Evolutionary conservation across 768 basidiomycete species (phyloP).

Genomic region (Suillus variegatus): DNA sequence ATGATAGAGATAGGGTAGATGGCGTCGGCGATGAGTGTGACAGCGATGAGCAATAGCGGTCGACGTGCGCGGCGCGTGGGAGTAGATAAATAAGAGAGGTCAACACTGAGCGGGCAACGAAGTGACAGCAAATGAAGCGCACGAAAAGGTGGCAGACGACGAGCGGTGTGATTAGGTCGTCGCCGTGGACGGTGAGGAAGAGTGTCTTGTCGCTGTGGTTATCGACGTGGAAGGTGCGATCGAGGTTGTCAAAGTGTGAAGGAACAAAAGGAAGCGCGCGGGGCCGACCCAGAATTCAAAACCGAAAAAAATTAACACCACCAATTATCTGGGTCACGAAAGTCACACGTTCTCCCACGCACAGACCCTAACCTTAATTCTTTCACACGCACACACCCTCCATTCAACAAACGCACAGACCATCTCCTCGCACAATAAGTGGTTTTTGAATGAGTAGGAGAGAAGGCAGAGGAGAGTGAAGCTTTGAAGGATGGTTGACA

Average conservation of each 20-base stretch:
- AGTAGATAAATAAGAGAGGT: slow-evolving; percentile 37
- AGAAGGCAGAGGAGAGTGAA: not conserved
- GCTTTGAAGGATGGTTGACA: not conserved
- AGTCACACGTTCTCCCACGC: slow-evolving; percentile 39
- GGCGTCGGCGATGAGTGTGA: slow-evolving; percentile 26
- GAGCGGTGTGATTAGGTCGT: slow-evolving; percentile 20
- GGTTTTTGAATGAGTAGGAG: not conserved
- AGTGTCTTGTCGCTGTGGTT: slow-evolving; percentile 43
- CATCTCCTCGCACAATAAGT: not conserved
- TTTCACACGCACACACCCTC: slow-evolving; percentile 32
- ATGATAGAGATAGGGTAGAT: slow-evolving; percentile 28
- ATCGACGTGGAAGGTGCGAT: slow-evolving; percentile 47
- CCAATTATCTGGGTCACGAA: slow-evolving; percentile 40
- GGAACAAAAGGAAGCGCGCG: slow-evolving; percentile 46
- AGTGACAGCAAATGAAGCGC: slow-evolving; percentile 21
- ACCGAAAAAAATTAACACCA: slow-evolving; percentile 41
- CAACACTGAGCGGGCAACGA: slow-evolving; percentile 23
- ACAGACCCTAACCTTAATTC: slow-evolving; percentile 45
- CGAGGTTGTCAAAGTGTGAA: slow-evolving; percentile 45
- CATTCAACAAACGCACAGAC: slow-evolving; percentile 18
- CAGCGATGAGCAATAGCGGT: slow-evolving; percentile 22
- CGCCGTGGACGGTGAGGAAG: slow-evolving; percentile 41
- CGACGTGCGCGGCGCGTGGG: slow-evolving; percentile 42
- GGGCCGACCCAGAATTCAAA: slow-evolving; percentile 43
- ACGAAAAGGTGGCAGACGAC: slow-evolving; percentile 24